Conservation (phyloP, 371 early-diverging fungal species). For the Zychaea mexicana region DNA sequence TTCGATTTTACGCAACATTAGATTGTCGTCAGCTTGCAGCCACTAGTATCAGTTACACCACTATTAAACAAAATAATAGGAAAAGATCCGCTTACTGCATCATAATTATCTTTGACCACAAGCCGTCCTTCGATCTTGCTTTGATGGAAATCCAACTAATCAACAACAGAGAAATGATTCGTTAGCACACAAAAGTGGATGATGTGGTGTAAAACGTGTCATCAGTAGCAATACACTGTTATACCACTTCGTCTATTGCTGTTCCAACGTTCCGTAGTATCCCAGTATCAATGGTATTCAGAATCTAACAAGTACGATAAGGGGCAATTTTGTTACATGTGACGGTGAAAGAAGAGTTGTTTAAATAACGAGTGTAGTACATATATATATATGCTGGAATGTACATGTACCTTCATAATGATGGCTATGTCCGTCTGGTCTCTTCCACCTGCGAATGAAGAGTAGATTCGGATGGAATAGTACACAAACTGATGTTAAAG, state of each 20-base stretch:
- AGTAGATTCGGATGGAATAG: slow-evolving; percentile 55
- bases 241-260: slow-evolving; percentile 58
- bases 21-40: too few relatives aligned
- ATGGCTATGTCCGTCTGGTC: neutral
- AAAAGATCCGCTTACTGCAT: slow-evolving; percentile 42
- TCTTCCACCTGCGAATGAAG: neutral
- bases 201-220: neutral
- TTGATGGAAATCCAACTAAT: slow-evolving; percentile 74
- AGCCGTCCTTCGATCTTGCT: slow-evolving; percentile 58
- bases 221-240: neutral
- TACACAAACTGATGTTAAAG: slow-evolving; percentile 67
- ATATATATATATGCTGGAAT: neutral
- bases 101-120: slow-evolving; percentile 63
- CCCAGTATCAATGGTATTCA: slow-evolving; percentile 21
- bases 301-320: neutral
- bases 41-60: neutral
- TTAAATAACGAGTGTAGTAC: too few relatives aligned
- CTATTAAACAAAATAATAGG: too few relatives aligned
- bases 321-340: too few relatives aligned
- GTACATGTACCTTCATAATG: slow-evolving; percentile 36
- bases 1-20: neutral
- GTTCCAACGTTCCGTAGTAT: slow-evolving; percentile 56
- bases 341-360: too few relatives aligned
- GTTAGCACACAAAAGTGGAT: neutral
- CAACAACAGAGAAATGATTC: neutral